These are phyloP conservation scores for Nitzschia palea DNA, from an alignment of 108 stramenopile genomes.

Conservation along the genomic window DNA sequence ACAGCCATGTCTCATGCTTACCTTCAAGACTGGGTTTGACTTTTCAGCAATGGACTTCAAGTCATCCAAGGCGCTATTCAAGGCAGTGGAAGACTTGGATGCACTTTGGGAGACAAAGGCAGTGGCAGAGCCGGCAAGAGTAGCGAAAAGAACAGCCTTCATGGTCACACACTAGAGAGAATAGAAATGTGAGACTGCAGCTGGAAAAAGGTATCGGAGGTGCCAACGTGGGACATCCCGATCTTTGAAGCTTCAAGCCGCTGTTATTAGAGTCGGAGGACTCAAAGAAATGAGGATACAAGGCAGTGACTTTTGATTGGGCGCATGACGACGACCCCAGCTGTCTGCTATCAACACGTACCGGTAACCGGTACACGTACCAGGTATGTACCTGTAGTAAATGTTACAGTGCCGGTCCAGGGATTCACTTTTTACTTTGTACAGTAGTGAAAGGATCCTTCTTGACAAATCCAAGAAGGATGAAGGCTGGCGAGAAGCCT, in stretches of 20 bases:
- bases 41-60: slow-evolving; percentile 65
- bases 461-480: too few relatives aligned
- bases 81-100: slow-evolving; percentile 24
- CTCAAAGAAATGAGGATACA: background rate
- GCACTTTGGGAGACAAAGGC: slow-evolving; percentile 61
- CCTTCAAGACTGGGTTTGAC: slow-evolving; percentile 76
- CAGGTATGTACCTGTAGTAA: too few relatives aligned
- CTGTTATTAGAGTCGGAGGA: background rate
- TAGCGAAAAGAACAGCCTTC: slow-evolving; percentile 54
- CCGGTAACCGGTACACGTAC: too few relatives aligned
- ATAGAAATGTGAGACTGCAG: background rate
- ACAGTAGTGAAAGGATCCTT: too few relatives aligned
- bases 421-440: too few relatives aligned
- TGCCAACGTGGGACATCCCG: background rate
- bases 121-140: slow-evolving; percentile 53
- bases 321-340: too few relatives aligned
- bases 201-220: background rate
- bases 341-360: too few relatives aligned
- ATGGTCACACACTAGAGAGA: slow-evolving; percentile 32
- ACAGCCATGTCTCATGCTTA: slow-evolving; percentile 2
- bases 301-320: background rate
- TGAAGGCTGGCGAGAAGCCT: too few relatives aligned
- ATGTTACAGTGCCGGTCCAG: too few relatives aligned
- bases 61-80: slow-evolving; percentile 52
- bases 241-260: slow-evolving; percentile 10